Evolutionary conservation across 768 basidiomycete genomes (phyloP), one percentile per base, ranked within the genome.

Genomic region (Leccinum aurantiacum): DNA sequence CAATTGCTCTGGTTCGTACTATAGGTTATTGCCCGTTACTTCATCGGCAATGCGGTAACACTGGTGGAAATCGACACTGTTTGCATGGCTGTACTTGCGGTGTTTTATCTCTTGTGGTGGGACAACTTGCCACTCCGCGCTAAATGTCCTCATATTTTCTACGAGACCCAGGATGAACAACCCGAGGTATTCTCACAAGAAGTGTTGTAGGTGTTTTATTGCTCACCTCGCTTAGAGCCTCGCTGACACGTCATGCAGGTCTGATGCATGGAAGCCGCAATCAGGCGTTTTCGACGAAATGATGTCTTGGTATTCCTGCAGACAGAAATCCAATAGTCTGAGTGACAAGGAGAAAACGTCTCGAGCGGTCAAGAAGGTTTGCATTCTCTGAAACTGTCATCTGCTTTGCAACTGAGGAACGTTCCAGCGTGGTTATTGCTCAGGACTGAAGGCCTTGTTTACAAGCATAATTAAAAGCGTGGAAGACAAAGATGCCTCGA

Each of bases 31-130:
- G 19, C 22, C 22, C 46, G 46, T 6, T 5, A 10, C 13, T 47
- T 15, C 22, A 13, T 19, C 10, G 46, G 46, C 13, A 11, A 24
- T 22, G 19, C 11, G 46, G 46, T 47, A 10, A 47, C 46, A 17
- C 19, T 57, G 22, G 35, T 50, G 15, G 33, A 50, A 9, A 22
- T 50, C 3, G 56, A 50, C 15, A 57, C 56, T 13, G 8, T 33
- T 24, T 50, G 48, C 7, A 25, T 57, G 35, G 35, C 48, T 17
- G 24, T 27, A 37, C 48, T 57, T 11, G 27, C 51, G 19, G 31
- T 31, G 15, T 19, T 50, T 25, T 46, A 47, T 22, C 35, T 57
- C 17, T 37, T 50, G n/a, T 50, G 56, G 56, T 57, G 48, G 56
- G 3, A 57, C 15, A 50, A 57, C 22, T 22, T 22, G 56, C 56